phyloP scores from a whole-genome alignment of 371 early-diverging fungal genomes.

The Syncephalastrum racemosum region DNA sequence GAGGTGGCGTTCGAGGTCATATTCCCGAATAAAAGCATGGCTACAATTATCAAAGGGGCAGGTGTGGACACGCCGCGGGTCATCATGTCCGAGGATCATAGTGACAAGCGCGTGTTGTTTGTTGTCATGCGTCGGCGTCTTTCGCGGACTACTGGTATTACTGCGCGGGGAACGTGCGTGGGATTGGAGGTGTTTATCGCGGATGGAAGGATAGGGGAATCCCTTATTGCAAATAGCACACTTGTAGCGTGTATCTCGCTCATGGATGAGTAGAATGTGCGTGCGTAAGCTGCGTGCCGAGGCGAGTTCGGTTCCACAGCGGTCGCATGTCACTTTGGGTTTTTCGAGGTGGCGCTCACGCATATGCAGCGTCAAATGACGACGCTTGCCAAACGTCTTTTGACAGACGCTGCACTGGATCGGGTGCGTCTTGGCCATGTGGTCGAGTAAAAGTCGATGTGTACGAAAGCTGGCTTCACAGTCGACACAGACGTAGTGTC shows the following conservation, averaged over 20 bases:
- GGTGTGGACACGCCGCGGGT: constrained; percentile 2
- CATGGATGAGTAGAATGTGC: constrained; percentile 48
- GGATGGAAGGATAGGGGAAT: constrained; percentile 48
- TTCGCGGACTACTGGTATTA: neutral
- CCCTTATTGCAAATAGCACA: constrained; percentile 49
- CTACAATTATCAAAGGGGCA: constrained; percentile 22
- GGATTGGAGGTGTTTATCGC: neutral
- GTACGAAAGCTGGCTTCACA: no score
- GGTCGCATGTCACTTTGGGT: no score
- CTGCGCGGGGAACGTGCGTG: constrained; percentile 3
- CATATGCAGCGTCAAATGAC: constrained; percentile 41
- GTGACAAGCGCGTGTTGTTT: constrained; percentile 2
- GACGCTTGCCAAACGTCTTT: constrained; percentile 38
- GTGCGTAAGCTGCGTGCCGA: constrained; percentile 30
- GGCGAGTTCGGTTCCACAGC: constrained; percentile 5
- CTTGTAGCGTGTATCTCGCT: constrained; percentile 30
- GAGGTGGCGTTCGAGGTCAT: constrained; percentile 23
- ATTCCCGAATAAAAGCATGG: constrained; percentile 15
- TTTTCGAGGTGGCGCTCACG: constrained; percentile 33
- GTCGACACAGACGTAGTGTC: no score
- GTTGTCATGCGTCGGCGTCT: neutral
- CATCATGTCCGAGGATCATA: constrained; percentile 15
- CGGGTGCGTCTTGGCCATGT: constrained; percentile 12
- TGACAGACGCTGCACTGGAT: constrained; percentile 51
- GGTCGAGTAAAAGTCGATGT: no score